These are phyloP conservation scores for Cytospora piceicola DNA, from an alignment of 2,329 filamentous ascomycete genomes.

Conservation along the genomic window DNA sequence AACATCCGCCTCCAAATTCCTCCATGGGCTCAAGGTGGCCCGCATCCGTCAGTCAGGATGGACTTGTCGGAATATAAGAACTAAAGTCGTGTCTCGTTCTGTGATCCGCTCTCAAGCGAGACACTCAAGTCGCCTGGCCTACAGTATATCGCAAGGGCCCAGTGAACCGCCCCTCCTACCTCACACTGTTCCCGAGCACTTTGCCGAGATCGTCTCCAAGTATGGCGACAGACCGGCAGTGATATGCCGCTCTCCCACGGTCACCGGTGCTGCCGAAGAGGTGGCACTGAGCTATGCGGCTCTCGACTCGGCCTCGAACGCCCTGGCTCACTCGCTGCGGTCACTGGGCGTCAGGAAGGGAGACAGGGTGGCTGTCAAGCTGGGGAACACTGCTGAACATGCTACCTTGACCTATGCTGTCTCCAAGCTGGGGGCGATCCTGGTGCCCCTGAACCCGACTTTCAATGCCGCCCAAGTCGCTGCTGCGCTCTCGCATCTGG, in stretches of 20 bases:
- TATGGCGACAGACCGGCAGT: conserved; percentile 68
- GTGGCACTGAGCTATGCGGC: conserved; percentile 72
- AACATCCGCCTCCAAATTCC: conserved; percentile 1
- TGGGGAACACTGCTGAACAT: conserved; percentile 86
- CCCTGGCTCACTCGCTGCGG: conserved; percentile 70
- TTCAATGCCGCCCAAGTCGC: conserved; percentile 82
- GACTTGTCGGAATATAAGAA: background rate
- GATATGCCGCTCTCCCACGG: conserved; percentile 49
- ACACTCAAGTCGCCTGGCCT: conserved; percentile 8
- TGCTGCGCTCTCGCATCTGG: conserved; percentile 77
- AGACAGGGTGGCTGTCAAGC: conserved; percentile 80
- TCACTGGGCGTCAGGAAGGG: conserved; percentile 77
- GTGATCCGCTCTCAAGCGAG: conserved; percentile 10
- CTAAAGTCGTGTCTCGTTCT: background rate
- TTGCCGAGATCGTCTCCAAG: conserved; percentile 64
- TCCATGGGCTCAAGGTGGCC: conserved; percentile 5
- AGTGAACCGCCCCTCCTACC: conserved; percentile 64
- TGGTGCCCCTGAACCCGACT: conserved; percentile 90
- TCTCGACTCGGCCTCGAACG: conserved; percentile 77
- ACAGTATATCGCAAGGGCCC: conserved; percentile 27
- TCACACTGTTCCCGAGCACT: conserved; percentile 74
- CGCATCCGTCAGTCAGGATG: background rate
- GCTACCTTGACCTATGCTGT: conserved; percentile 84
- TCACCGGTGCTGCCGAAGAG: conserved; percentile 64
- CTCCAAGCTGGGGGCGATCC: conserved; percentile 90